Base-by-base conservation (phyloP, 73 alveolate genomes). In the Paramecium pentaurelia region DNA sequence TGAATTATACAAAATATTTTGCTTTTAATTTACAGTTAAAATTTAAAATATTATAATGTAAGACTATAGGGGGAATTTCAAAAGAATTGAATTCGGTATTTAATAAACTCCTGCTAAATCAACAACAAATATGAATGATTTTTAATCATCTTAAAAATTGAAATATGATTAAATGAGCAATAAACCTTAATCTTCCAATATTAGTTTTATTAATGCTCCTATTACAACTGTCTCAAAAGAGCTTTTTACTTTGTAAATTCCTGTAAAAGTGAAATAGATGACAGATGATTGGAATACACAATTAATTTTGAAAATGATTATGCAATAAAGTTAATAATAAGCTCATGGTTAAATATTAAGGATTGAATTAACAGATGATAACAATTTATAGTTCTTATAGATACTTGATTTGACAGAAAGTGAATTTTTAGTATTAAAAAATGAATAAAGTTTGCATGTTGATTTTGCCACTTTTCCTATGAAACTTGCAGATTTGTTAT, bases 351-450 rank as follows among this genome's bases (percentile, higher is more conserved):
- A 89, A 51, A 83, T 47, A n/a, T 49, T 89, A 8, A 22, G 84
- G 22, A 68, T 89, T 77, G 94, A 89, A 71, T 71, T 89, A 12
- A 89, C 94, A 37, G 94, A 89, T 47, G 94, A 89, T 28, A 25
- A 28, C 14, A 89, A 89, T 37, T 42, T 58, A 58, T 49, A 37
- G 58, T 89, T 89, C 68, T 73, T 89, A 18, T 71, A 70, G 22
- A 54, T 89, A 28, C 49, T 89, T 60, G 71, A 89, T 71, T 68
- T 89, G 34, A 89, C 38, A 25, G 94, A 89, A 28, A 30, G 51
- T 71, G 94, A 89, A 49, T 89, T 89, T 49, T 32, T 89, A 4
- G 85, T 71, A 44, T 59, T 89, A 30, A 89, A 89, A 45, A 89
- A 89, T 71, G 94, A 89, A 40, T 71, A 89, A 47, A 89, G 88